A percentile compares a stretch with the other conserved stretches of the same genome.
Evolutionary conservation across 768 basidiomycete species (phyloP).

Genomic region (Russula earlei): DNA sequence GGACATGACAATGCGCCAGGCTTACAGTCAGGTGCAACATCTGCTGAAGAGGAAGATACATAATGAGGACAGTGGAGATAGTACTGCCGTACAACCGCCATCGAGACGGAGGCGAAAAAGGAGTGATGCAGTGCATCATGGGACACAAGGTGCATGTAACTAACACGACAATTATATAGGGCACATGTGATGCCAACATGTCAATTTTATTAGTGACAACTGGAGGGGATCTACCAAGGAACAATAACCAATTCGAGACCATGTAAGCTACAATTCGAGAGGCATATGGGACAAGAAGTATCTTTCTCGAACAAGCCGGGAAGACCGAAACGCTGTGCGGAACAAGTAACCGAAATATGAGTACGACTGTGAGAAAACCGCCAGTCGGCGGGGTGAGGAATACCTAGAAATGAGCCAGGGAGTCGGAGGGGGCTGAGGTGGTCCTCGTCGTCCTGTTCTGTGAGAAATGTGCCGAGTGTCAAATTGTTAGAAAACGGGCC

Average conservation of each 20-base stretch:
- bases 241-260: slow-evolving; percentile 20
- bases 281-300: slow-evolving; percentile 16
- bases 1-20: neutral
- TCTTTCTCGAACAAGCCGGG: slow-evolving; percentile 15
- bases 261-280: slow-evolving; percentile 21
- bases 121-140: neutral
- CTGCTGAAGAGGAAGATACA: slow-evolving; percentile 5
- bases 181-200: neutral
- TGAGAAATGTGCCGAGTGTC: slow-evolving; percentile 20
- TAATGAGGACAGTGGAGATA: neutral
- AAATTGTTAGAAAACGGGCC: slow-evolving; percentile 26
- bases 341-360: slow-evolving; percentile 18
- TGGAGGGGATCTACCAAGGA: slow-evolving; percentile 7
- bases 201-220: slow-evolving; percentile 19
- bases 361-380: slow-evolving; percentile 17
- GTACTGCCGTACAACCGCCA: neutral
- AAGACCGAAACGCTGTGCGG: slow-evolving; percentile 6
- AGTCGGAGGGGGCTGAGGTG: slow-evolving; percentile 18
- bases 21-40: neutral
- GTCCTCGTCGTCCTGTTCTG: slow-evolving; percentile 20
- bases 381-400: slow-evolving; percentile 16
- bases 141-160: neutral
- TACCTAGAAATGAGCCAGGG: slow-evolving; percentile 18
- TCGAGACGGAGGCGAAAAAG: neutral
- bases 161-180: neutral